A percentile compares a stretch with the other conserved stretches of the same genome.
phyloP scores from a whole-genome alignment of 306 rosid species.

The Cercis canadensis region DNA sequence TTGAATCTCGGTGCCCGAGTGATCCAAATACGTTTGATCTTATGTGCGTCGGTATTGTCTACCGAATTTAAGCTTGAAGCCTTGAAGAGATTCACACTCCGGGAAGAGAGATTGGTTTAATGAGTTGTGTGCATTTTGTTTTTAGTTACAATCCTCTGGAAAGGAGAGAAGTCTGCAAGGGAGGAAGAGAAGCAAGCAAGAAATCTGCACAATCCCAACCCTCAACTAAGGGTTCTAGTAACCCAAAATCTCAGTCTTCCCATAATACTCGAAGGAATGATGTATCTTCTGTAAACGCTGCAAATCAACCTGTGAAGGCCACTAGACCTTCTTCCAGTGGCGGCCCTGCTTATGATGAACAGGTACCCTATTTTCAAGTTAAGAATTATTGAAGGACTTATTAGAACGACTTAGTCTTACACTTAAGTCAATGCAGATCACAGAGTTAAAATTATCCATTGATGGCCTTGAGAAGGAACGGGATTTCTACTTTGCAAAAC shows the following conservation, averaged over 20 bases:
- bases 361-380: conserved; percentile 48
- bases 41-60: too few relatives aligned
- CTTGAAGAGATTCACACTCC: not conserved
- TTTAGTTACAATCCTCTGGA: conserved; percentile 84
- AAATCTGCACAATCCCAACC: conserved; percentile 69
- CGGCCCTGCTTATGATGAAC: conserved; percentile 71
- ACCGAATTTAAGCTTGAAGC: too few relatives aligned
- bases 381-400: not conserved
- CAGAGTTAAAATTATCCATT: conserved; percentile 82
- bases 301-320: conserved; percentile 57
- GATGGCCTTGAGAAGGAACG: conserved; percentile 98
- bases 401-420: not conserved
- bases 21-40: too few relatives aligned
- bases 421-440: conserved; percentile 61
- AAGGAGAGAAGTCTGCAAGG: conserved; percentile 82
- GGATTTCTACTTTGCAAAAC: conserved; percentile 87
- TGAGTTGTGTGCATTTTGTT: not conserved
- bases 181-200: conserved; percentile 82
- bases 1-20: not conserved
- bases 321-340: conserved; percentile 55
- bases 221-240: conserved; percentile 60
- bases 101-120: not conserved
- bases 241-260: conserved; percentile 64
- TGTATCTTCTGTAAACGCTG: conserved; percentile 47
- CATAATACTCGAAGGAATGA: conserved; percentile 78